Percentiles rank a stretch among this genome's conserved stretches.
These are phyloP conservation scores for Blattamonas nauphoetae DNA, from an alignment of 78 protist species.

Conservation along the genomic window DNA sequence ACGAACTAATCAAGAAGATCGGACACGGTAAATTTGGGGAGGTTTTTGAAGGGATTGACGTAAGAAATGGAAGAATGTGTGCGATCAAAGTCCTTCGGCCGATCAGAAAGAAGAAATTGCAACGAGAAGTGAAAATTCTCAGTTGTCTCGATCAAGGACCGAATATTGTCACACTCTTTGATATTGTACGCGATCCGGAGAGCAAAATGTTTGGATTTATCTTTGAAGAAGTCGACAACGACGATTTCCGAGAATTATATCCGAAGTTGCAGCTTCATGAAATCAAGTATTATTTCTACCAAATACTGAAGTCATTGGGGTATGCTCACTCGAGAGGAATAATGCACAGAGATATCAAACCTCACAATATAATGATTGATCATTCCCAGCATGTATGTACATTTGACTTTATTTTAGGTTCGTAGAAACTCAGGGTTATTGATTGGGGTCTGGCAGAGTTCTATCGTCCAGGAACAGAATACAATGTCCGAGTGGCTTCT, in stretches of 20 bases:
- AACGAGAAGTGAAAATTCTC: slow-evolving; percentile 91
- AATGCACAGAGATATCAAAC: slow-evolving; percentile 83
- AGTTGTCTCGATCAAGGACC: slow-evolving; percentile 88
- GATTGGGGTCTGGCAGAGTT: slow-evolving; percentile 99
- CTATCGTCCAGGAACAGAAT: slow-evolving; percentile 78
- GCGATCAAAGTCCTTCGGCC: slow-evolving; percentile 64
- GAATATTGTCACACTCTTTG: slow-evolving; percentile 85
- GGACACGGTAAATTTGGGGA: slow-evolving; percentile 99
- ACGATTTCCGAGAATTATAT: slow-evolving; percentile 80
- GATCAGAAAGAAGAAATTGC: slow-evolving; percentile 74
- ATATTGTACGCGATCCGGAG: slow-evolving; percentile 88
- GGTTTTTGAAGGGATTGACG: slow-evolving; percentile 90
- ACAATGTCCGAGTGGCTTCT: slow-evolving; percentile 95
- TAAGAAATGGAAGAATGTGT: slow-evolving; percentile 29
- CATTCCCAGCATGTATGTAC: slow-evolving; percentile 49
- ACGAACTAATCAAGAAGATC: slow-evolving; percentile 81
- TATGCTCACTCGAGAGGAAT: slow-evolving; percentile 85
- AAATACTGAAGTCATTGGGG: slow-evolving; percentile 80
- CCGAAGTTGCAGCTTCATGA: slow-evolving; percentile 89
- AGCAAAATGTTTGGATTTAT: slow-evolving; percentile 80
- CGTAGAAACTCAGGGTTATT: slow-evolving; percentile 7
- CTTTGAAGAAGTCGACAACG: slow-evolving; percentile 88
- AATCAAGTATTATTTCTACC: slow-evolving; percentile 84
- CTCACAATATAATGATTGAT: slow-evolving; percentile 97
- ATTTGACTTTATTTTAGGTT: background rate